phyloP scores from a whole-genome alignment of 108 stramenopile species.

The Cyclotella kingstonii region DNA sequence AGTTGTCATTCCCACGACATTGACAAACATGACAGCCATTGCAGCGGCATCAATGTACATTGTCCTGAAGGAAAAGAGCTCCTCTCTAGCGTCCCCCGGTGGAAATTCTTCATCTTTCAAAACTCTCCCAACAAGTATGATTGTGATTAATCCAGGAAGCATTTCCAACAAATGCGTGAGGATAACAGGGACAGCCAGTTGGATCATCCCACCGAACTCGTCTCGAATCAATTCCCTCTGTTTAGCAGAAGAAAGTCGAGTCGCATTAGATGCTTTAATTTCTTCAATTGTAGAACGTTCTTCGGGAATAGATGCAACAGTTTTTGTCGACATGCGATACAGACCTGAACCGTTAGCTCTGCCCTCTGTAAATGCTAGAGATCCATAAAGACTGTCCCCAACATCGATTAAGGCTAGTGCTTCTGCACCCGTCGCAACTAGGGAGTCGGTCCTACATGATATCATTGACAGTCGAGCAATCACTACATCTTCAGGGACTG shows the following conservation, averaged over 20 bases:
- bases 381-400: no score
- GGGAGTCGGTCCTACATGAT: no score
- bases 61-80: constrained; percentile 17
- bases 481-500: no score
- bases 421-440: no score
- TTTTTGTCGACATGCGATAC: no score
- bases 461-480: no score
- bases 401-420: no score
- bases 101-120: background rate
- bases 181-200: constrained; percentile 28
- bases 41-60: constrained; percentile 47
- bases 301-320: no score
- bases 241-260: background rate
- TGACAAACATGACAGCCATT: constrained; percentile 41
- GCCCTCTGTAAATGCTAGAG: no score
- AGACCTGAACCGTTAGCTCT: no score
- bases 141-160: constrained; percentile 38
- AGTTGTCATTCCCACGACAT: constrained; percentile 32
- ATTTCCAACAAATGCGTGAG: constrained; percentile 37
- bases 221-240: constrained; percentile 23
- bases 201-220: constrained; percentile 27
- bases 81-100: background rate
- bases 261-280: no score
- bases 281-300: no score
- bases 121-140: constrained; percentile 37